phyloP scores from a whole-genome alignment of 2,329 filamentous ascomycete species.

The Epichloe typhina region DNA sequence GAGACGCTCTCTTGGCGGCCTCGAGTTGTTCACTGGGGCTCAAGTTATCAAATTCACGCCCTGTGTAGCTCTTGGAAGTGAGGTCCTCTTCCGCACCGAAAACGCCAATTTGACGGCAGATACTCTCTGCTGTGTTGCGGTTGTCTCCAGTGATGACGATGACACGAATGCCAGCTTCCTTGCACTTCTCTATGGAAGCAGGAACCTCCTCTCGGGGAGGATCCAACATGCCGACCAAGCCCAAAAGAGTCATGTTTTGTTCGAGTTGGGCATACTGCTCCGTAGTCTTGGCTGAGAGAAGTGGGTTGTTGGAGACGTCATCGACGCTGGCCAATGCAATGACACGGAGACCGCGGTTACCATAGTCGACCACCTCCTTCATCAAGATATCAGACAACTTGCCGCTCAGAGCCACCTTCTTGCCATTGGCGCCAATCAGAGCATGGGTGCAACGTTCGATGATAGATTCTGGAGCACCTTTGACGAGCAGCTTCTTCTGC shows the following conservation, averaged over 20 bases:
- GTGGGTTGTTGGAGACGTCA: constrained; percentile 55
- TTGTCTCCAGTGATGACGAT: constrained; percentile 98
- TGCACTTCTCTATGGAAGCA: constrained; percentile 75
- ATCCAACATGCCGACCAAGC: constrained; percentile 91
- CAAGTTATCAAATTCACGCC: constrained; percentile 83
- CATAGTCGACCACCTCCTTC: constrained; percentile 77
- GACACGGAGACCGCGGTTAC: constrained; percentile 82
- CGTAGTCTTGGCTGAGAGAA: constrained; percentile 69
- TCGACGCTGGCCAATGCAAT: constrained; percentile 85
- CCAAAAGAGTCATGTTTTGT: constrained; percentile 86
- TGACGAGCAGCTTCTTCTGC: constrained; percentile 75
- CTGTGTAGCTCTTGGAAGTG: constrained; percentile 85
- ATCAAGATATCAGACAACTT: constrained; percentile 58
- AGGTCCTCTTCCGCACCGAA: constrained; percentile 75
- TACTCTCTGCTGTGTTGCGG: constrained; percentile 92
- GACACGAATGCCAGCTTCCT: constrained; percentile 85
- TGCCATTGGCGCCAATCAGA: constrained; percentile 65
- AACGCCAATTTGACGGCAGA: constrained; percentile 93
- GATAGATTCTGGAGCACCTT: constrained; percentile 90
- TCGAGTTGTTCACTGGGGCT: constrained; percentile 66
- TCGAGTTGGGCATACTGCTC: constrained; percentile 77
- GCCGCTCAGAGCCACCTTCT: constrained; percentile 57
- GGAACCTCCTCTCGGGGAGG: constrained; percentile 88
- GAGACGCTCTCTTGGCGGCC: constrained; percentile 71
- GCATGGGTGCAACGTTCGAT: constrained; percentile 82